Conservation (phyloP, 2,329 filamentous ascomycete genomes). For the Aurifilum marmelostoma region DNA sequence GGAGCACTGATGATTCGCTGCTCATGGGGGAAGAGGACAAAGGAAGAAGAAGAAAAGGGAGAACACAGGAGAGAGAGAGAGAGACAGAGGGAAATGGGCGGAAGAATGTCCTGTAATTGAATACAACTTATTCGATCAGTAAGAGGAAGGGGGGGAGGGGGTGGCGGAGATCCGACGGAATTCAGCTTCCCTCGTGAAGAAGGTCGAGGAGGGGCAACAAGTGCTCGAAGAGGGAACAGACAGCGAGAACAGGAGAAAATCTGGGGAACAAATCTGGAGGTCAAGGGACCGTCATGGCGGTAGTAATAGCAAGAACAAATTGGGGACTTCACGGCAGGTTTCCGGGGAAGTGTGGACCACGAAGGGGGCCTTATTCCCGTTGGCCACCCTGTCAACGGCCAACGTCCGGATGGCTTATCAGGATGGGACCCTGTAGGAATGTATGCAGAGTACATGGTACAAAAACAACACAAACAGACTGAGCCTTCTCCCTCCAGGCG, state of each 20-base stretch:
- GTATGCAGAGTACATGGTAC: background rate
- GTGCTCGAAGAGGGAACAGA: background rate
- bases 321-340: slow-evolving; percentile 12
- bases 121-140: slow-evolving; percentile 16
- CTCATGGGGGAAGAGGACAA: slow-evolving; percentile 15
- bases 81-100: background rate
- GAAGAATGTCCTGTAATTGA: background rate
- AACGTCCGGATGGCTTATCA: slow-evolving; percentile 26
- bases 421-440: slow-evolving; percentile 16
- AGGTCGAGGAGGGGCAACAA: slow-evolving; percentile 13
- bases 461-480: background rate
- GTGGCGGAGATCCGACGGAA: slow-evolving; percentile 4
- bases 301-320: slow-evolving; percentile 16
- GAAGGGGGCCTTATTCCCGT: slow-evolving; percentile 27
- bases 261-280: slow-evolving; percentile 9
- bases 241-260: slow-evolving; percentile 5
- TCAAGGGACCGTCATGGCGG: slow-evolving; percentile 18
- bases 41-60: background rate
- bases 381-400: slow-evolving; percentile 27
- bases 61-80: no score
- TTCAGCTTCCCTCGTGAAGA: slow-evolving; percentile 13
- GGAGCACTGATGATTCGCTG: background rate
- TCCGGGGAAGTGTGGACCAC: slow-evolving; percentile 18
- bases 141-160: background rate
- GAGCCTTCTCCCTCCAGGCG: background rate